phyloP scores from a whole-genome alignment of 2,329 filamentous ascomycete genomes.

The Xylariaceae sp. region DNA sequence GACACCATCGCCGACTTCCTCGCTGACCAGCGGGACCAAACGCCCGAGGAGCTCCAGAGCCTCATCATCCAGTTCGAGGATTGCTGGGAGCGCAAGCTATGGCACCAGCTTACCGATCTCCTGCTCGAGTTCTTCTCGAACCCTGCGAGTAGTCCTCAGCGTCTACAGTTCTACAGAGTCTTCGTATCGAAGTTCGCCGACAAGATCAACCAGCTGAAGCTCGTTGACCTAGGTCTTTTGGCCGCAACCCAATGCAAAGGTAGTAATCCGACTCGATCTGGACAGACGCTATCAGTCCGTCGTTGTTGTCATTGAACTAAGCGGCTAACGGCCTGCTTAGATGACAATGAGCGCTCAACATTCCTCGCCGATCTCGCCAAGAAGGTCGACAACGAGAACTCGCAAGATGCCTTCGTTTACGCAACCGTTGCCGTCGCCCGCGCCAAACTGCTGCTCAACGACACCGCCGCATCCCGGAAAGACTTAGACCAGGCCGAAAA shows the following conservation, averaged over 20 bases:
- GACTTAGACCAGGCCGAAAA: slow-evolving; percentile 83
- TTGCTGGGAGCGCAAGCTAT: slow-evolving; percentile 96
- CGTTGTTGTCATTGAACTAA: not conserved
- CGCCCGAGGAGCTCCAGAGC: slow-evolving; percentile 81
- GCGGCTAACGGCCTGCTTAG: slow-evolving; percentile 41
- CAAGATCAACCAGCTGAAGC: slow-evolving; percentile 98
- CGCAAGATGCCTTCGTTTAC: slow-evolving; percentile 93
- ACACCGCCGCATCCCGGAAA: slow-evolving; percentile 76
- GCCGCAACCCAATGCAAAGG: slow-evolving; percentile 80
- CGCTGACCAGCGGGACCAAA: slow-evolving; percentile 78
- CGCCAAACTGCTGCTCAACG: slow-evolving; percentile 74
- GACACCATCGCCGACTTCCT: slow-evolving; percentile 91
- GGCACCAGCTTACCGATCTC: slow-evolving; percentile 94
- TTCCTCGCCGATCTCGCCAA: slow-evolving; percentile 80
- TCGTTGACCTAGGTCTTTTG: slow-evolving; percentile 83
- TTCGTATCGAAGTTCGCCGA: slow-evolving; percentile 96
- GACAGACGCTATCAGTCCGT: not conserved
- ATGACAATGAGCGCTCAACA: slow-evolving; percentile 75
- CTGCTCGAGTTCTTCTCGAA: slow-evolving; percentile 84
- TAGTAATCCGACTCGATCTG: slow-evolving; percentile 32
- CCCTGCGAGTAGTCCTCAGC: slow-evolving; percentile 73
- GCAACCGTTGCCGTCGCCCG: slow-evolving; percentile 85
- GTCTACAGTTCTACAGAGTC: slow-evolving; percentile 84
- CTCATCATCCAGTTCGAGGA: slow-evolving; percentile 91
- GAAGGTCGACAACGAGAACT: slow-evolving; percentile 86